Evolutionary conservation across 1,284 basidiomycete genomes (phyloP).

Genomic region (Puccinia horiana): DNA sequence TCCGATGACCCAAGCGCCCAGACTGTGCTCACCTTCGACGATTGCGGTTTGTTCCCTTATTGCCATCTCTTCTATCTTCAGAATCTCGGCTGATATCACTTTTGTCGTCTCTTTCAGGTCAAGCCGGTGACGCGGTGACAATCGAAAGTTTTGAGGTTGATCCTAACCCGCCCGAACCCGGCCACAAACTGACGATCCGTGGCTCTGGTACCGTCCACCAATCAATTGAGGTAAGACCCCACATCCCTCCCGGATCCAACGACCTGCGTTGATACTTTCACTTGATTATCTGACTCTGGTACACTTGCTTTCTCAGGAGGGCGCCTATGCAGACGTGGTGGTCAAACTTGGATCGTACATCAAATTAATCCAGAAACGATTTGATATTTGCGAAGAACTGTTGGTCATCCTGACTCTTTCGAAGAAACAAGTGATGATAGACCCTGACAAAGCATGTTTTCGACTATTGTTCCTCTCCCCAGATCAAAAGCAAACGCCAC

Average conservation of each 20-base stretch:
- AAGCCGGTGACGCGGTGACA: constrained; percentile 21
- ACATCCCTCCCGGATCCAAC: background rate
- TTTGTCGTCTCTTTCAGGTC: constrained; percentile 2
- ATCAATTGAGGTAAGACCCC: constrained; percentile 67
- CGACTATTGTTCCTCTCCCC: constrained; percentile 58
- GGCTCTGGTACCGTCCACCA: constrained; percentile 68
- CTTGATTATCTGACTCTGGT: background rate
- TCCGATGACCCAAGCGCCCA: background rate
- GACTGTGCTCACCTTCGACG: constrained; percentile 20
- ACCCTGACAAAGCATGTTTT: background rate
- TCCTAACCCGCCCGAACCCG: constrained; percentile 75
- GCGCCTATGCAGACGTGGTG: constrained; percentile 80
- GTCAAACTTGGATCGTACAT: constrained; percentile 81
- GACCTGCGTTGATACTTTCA: background rate
- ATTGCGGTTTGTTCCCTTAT: constrained; percentile 23
- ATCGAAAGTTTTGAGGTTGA: constrained; percentile 34
- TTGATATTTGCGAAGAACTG: constrained; percentile 90
- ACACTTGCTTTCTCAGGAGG: constrained; percentile 66
- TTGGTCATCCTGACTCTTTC: constrained; percentile 62
- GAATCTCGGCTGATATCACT: background rate
- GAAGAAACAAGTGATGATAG: background rate
- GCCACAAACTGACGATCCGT: constrained; percentile 76
- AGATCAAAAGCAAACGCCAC: constrained; percentile 67
- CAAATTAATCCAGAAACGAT: constrained; percentile 75
- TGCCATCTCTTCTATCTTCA: background rate